Evolutionary conservation across 805 yeast species (phyloP).

Genomic region (Kodamaea laetipori): DNA sequence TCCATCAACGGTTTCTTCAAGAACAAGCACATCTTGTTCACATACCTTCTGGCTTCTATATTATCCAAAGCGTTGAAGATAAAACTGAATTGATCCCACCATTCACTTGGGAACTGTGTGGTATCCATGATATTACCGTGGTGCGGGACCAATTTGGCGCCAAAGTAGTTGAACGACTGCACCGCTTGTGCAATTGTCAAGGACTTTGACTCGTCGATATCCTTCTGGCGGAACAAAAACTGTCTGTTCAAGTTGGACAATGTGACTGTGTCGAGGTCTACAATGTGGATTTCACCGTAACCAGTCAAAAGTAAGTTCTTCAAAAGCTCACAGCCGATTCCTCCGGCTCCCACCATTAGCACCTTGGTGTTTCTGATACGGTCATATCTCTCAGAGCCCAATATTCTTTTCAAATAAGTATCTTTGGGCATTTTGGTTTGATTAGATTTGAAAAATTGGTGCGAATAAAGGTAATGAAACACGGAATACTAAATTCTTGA

Average conservation of each 20-base stretch:
- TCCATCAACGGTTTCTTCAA: constrained; percentile 79
- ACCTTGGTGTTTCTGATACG: constrained; percentile 51
- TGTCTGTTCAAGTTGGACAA: constrained; percentile 91
- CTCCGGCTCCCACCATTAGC: constrained; percentile 92
- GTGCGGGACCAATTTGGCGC: constrained; percentile 69
- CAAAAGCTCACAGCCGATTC: constrained; percentile 90
- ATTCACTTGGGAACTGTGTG: constrained; percentile 63
- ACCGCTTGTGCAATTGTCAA: constrained; percentile 85
- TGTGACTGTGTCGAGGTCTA: constrained; percentile 96
- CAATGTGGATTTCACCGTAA: constrained; percentile 83
- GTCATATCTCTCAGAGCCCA: constrained; percentile 39
- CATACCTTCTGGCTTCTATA: constrained; percentile 87
- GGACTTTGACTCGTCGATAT: constrained; percentile 87
- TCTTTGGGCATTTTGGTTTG: constrained; percentile 25
- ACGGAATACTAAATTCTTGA: no score
- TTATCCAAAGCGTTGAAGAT: constrained; percentile 94
- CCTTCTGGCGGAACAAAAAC: constrained; percentile 84
- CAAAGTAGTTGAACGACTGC: constrained; percentile 59
- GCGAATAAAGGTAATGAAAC: no score
- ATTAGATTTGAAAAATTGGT: not conserved
- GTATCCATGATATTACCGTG: constrained; percentile 88
- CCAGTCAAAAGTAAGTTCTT: constrained; percentile 79
- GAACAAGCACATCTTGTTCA: constrained; percentile 79
- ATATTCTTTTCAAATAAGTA: constrained; percentile 45
- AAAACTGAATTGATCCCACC: constrained; percentile 73